Conservation (phyloP, 495 filamentous ascomycete genomes). For the Paragyromitra xinjiangensis region DNA sequence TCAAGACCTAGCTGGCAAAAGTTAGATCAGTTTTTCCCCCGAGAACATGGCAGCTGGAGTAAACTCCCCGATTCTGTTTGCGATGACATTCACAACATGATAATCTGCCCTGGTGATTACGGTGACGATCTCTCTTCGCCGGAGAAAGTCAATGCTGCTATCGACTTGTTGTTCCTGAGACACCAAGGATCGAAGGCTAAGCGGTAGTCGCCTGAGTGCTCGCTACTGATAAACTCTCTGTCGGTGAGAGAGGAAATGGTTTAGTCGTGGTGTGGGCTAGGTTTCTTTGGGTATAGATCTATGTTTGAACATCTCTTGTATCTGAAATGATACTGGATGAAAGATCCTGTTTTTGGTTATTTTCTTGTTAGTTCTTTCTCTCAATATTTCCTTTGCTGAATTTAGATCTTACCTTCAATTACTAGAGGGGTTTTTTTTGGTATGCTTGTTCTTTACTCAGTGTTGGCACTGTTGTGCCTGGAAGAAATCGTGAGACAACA, state of each 20-base stretch:
- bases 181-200: not conserved
- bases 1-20: constrained; percentile 13
- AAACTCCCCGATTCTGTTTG: constrained; percentile 15
- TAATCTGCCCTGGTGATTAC: not conserved
- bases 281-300: not conserved
- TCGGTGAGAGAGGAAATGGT: not conserved
- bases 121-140: not conserved
- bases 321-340: no score
- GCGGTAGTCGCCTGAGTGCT: not conserved
- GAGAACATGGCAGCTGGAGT: constrained; percentile 3
- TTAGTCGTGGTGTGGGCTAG: not conserved
- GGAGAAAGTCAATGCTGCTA: constrained; percentile 3
- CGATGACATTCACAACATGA: constrained; percentile 12
- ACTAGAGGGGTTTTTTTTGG: not conserved
- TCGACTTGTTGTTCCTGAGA: constrained; percentile 11
- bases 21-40: constrained; percentile 7
- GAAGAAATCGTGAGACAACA: no score
- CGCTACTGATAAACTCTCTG: not conserved
- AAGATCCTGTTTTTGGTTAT: no score
- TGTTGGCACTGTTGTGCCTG: not conserved
- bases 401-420: not conserved
- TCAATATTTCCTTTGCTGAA: no score
- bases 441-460: not conserved
- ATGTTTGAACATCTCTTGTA: no score
- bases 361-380: no score